A percentile compares a stretch with the other conserved stretches of the same genome.
Conservation (phyloP, 768 basidiomycete genomes). For the Mycena belliarum region DNA sequence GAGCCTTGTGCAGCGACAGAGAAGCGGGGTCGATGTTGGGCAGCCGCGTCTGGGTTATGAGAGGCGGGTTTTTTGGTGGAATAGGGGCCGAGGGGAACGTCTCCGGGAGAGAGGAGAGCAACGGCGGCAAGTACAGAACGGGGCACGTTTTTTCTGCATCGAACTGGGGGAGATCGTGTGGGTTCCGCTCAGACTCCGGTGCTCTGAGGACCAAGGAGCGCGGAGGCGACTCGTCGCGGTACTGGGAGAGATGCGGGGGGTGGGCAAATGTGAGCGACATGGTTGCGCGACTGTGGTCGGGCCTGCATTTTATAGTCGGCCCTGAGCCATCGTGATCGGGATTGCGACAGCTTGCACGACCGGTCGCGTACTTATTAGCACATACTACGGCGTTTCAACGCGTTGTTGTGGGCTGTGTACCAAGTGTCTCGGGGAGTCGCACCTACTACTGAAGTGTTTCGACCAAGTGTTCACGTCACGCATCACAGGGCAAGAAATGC, state of each 20-base stretch:
- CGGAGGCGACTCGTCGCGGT: background rate
- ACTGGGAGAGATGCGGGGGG: constrained; percentile 34
- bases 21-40: constrained; percentile 87
- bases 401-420: no score
- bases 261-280: constrained; percentile 33
- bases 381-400: no score
- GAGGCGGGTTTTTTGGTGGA: constrained; percentile 39
- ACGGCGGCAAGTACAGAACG: constrained; percentile 81
- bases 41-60: constrained; percentile 70
- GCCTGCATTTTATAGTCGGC: no score
- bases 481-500: no score
- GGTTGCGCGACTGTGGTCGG: no score
- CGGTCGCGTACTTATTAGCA: no score
- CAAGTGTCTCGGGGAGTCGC: no score
- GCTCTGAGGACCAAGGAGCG: constrained; percentile 2
- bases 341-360: no score
- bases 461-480: no score
- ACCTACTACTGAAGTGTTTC: no score
- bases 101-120: constrained; percentile 74
- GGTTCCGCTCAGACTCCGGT: constrained; percentile 37
- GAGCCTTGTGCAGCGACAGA: constrained; percentile 79
- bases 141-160: constrained; percentile 40
- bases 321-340: no score
- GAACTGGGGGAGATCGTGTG: constrained; percentile 59
- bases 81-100: constrained; percentile 33